Evolutionary conservation across 805 yeast species (phyloP).

Genomic region (Metschnikowia baotianmanensis): DNA sequence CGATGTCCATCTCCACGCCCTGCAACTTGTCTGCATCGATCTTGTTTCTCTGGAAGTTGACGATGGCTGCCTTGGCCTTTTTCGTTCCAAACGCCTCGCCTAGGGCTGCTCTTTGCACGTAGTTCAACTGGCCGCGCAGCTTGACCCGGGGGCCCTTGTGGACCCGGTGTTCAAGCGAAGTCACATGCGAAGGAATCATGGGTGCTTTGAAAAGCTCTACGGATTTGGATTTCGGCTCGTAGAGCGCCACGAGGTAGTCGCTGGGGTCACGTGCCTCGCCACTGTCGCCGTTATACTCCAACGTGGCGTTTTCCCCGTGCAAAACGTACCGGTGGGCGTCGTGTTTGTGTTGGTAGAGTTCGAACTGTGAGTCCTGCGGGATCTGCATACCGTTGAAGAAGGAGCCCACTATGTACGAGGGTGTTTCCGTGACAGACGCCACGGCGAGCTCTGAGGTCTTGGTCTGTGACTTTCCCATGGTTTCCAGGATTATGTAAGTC

Average conservation of each 20-base stretch:
- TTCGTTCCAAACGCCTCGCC: conserved; percentile 98
- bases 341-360: conserved; percentile 53
- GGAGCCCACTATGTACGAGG: conserved; percentile 59
- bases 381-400: conserved; percentile 75
- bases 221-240: conserved; percentile 62
- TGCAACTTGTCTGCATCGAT: conserved; percentile 82
- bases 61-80: conserved; percentile 88
- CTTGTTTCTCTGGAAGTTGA: conserved; percentile 75
- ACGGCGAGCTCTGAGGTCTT: conserved; percentile 44
- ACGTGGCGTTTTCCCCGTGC: conserved; percentile 74
- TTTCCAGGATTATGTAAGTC: neutral
- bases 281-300: conserved; percentile 68
- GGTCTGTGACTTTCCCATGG: conserved; percentile 29
- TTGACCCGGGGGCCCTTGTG: conserved; percentile 63
- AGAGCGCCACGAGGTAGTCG: conserved; percentile 72
- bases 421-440: conserved; percentile 38
- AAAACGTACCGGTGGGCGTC: conserved; percentile 43
- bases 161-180: conserved; percentile 57
- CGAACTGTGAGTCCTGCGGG: conserved; percentile 58
- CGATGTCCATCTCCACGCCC: conserved; percentile 72
- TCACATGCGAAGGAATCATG: conserved; percentile 58
- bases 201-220: conserved; percentile 66
- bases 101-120: conserved; percentile 71
- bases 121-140: conserved; percentile 49
- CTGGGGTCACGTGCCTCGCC: conserved; percentile 31